These are phyloP conservation scores for Trametopsis cervina DNA, from an alignment of 768 basidiomycete genomes.

Conservation along the genomic window DNA sequence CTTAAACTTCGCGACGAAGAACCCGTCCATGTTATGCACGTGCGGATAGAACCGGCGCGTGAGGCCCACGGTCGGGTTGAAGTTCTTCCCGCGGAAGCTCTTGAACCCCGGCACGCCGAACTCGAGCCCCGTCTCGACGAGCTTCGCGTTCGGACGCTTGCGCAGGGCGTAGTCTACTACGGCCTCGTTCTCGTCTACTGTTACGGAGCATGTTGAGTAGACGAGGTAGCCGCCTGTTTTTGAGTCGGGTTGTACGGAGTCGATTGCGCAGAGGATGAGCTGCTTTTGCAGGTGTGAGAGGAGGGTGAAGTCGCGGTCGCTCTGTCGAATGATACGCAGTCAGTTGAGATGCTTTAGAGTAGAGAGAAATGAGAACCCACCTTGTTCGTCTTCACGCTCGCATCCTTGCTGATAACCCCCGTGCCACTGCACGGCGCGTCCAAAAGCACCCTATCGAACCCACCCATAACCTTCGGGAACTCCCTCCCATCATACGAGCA, in stretches of 20 bases:
- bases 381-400: constrained; percentile 98
- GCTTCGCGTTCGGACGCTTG: constrained; percentile 87
- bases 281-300: constrained; percentile 98
- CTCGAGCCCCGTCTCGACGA: constrained; percentile 87
- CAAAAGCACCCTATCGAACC: constrained; percentile 93
- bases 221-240: constrained; percentile 91
- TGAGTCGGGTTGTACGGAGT: constrained; percentile 86
- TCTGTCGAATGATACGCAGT: constrained; percentile 39
- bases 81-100: constrained; percentile 84
- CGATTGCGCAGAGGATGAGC: constrained; percentile 95
- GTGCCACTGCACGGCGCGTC: constrained; percentile 99
- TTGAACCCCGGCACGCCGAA: constrained; percentile 93
- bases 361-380: constrained; percentile 34
- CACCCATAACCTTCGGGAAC: constrained; percentile 98
- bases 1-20: constrained; percentile 98
- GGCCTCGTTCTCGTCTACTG: constrained; percentile 96
- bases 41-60: constrained; percentile 93
- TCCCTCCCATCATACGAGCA: constrained; percentile 97
- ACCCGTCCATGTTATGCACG: constrained; percentile 99
- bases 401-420: constrained; percentile 96
- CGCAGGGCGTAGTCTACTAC: constrained; percentile 96
- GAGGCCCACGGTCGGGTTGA: constrained; percentile 68
- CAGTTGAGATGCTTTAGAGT: not conserved
- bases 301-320: constrained; percentile 91
- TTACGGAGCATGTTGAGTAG: constrained; percentile 98